phyloP scores from a whole-genome alignment of 202 grass and related monocot genomes.

The Bolboschoenoplectus hybrid region DNA sequence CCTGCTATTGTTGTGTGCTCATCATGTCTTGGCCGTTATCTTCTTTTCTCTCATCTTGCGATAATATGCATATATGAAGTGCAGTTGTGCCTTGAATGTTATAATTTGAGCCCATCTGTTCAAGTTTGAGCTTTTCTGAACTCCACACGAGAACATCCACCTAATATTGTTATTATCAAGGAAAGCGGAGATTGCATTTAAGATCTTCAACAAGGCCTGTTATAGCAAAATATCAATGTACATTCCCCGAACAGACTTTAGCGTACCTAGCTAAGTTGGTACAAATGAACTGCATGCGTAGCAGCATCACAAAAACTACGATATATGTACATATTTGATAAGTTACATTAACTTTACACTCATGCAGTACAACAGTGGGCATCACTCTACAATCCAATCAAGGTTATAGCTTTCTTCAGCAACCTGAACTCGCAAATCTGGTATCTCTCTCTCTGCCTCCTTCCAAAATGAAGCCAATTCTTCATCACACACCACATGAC shows the following conservation, averaged over 20 bases:
- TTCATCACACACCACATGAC: conserved; percentile 91
- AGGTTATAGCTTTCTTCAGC: conserved; percentile 82
- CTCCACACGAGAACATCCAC: neutral
- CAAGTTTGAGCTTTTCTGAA: neutral
- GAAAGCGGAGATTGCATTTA: neutral
- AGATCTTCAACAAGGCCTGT: neutral
- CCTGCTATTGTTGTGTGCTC: neutral
- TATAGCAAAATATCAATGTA: conserved; percentile 17
- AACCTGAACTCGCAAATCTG: conserved; percentile 86
- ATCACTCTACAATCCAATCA: conserved; percentile 93
- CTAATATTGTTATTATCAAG: neutral
- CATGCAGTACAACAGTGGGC: neutral
- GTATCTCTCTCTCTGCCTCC: conserved; percentile 79
- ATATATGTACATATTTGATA: conserved; percentile 22
- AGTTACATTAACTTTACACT: conserved; percentile 19
- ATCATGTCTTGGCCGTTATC: neutral
- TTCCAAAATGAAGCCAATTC: conserved; percentile 83
- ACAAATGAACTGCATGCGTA: neutral
- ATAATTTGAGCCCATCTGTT: neutral
- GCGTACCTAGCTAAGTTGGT: neutral
- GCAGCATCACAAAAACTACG: neutral
- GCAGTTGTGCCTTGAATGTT: neutral
- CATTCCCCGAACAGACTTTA: neutral
- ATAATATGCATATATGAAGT: neutral
- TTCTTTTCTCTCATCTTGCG: neutral